These are phyloP conservation scores for Podila clonocystis DNA, from an alignment of 192 early-diverging fungal genomes.

Conservation along the genomic window DNA sequence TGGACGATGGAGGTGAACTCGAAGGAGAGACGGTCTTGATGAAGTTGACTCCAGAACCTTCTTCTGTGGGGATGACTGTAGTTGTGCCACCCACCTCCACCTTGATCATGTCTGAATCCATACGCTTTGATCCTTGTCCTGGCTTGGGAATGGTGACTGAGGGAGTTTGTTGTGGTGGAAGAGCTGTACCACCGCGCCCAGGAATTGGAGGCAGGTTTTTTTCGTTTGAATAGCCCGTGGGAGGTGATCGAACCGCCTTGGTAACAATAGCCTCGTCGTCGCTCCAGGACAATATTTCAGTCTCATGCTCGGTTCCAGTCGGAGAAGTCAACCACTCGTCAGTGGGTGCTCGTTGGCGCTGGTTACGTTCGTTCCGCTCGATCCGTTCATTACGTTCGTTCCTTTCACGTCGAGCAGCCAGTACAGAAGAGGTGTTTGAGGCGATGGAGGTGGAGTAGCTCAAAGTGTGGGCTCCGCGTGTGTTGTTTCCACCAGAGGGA, in stretches of 20 bases:
- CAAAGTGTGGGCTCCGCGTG: conserved; percentile 11
- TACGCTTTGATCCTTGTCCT: neutral
- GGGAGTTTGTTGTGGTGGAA: neutral
- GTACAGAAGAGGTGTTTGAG: conserved; percentile 34
- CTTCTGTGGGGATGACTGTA: conserved; percentile 27
- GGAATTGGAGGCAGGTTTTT: conserved; percentile 37
- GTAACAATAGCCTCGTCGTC: conserved; percentile 49
- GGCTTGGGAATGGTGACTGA: neutral
- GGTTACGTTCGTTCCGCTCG: conserved; percentile 9
- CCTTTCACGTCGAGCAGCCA: conserved; percentile 30
- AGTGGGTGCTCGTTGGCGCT: neutral
- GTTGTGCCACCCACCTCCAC: conserved; percentile 42
- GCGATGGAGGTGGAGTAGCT: conserved; percentile 39
- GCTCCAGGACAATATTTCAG: conserved; percentile 46
- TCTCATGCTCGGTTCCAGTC: conserved; percentile 44
- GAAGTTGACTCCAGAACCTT: conserved; percentile 35
- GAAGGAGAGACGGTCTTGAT: conserved; percentile 25
- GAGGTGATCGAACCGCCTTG: conserved; percentile 42
- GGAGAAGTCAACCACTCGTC: conserved; percentile 48
- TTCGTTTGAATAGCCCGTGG: conserved; percentile 34
- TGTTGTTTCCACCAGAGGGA: neutral
- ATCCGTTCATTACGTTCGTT: conserved; percentile 28
- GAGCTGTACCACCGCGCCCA: neutral
- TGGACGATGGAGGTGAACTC: conserved; percentile 2
- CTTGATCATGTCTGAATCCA: conserved; percentile 47